These are phyloP conservation scores for Lasiodiplodia sp. DNA, from an alignment of 2,329 filamentous ascomycete species.

Conservation along the genomic window DNA sequence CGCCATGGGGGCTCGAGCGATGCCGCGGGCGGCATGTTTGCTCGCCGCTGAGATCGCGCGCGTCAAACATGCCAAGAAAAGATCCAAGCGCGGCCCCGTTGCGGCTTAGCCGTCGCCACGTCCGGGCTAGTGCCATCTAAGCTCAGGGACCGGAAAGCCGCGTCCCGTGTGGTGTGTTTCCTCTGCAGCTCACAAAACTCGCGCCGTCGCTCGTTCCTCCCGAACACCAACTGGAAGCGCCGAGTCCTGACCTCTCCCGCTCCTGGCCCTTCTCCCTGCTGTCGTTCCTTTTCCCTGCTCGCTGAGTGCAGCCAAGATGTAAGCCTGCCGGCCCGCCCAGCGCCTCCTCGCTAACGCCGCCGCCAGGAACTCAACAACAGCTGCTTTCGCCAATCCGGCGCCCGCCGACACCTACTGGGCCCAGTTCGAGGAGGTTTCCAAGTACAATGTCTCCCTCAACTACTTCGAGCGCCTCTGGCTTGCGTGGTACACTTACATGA, in stretches of 20 bases:
- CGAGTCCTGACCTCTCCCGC: conserved; percentile 7
- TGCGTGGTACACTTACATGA: conserved; percentile 97
- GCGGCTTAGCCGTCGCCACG: background rate
- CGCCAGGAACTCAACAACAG: conserved; percentile 46
- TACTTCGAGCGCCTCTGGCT: conserved; percentile 89
- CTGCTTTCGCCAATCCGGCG: conserved; percentile 43
- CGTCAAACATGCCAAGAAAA: conserved; percentile 19
- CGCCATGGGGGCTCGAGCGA: conserved; percentile 21
- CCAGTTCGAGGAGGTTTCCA: conserved; percentile 69
- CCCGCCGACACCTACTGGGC: conserved; percentile 68
- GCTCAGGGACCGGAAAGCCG: conserved; percentile 21
- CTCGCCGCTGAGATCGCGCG: conserved; percentile 1
- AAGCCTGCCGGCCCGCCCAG: background rate
- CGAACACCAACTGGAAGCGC: conserved; percentile 17
- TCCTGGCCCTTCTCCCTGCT: conserved; percentile 5
- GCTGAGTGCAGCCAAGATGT: conserved; percentile 16
- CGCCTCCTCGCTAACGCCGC: conserved; percentile 6
- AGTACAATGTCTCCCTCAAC: conserved; percentile 85
- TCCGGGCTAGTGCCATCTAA: conserved; percentile 7
- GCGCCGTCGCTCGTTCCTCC: background rate
- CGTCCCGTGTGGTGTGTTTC: conserved; percentile 20
- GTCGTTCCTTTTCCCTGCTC: conserved; percentile 15
- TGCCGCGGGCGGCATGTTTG: conserved; percentile 6
- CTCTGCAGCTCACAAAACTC: conserved; percentile 15
- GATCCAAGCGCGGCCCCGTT: background rate